A percentile compares a stretch with the other conserved stretches of the same genome.
Evolutionary conservation across 306 rosid species (phyloP).

Genomic region (Delonix regia): DNA sequence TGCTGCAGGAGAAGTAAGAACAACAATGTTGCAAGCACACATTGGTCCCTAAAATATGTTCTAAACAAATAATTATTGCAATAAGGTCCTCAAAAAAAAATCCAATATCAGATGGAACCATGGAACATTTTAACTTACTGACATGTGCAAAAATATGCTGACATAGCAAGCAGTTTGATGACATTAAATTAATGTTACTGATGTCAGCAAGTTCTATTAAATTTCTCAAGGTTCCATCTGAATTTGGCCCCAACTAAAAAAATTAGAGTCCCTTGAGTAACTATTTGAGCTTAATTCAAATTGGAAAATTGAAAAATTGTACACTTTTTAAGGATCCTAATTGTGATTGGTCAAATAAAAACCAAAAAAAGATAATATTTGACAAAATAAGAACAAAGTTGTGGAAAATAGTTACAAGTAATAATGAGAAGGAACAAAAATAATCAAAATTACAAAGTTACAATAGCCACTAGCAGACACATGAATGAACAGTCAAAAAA

Average conservation of each 20-base stretch:
- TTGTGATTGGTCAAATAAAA: not conserved
- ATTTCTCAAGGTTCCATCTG: not conserved
- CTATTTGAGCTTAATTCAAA: not conserved
- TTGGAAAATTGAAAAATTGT: not conserved
- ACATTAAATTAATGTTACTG: not conserved
- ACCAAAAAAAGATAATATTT: not conserved
- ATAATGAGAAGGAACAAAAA: constrained; percentile 5
- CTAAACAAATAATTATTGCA: too few species aligned
- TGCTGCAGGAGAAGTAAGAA: not conserved
- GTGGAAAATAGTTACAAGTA: not conserved
- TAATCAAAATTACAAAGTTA: not conserved
- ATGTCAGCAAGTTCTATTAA: not conserved
- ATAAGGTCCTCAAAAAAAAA: not conserved
- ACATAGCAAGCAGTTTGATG: not conserved
- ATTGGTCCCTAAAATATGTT: not conserved
- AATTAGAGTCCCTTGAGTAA: not conserved
- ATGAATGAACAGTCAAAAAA: not conserved
- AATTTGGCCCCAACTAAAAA: not conserved
- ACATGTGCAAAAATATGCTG: not conserved
- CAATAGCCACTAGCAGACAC: constrained; percentile 5
- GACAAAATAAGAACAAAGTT: constrained; percentile 12
- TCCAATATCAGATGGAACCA: not conserved
- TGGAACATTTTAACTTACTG: not conserved
- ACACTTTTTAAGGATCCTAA: not conserved
- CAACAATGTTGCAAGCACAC: not conserved